These are phyloP conservation scores for Peronosclerospora sorghi DNA, from an alignment of 352 stramenopile genomes.

Conservation along the genomic window DNA sequence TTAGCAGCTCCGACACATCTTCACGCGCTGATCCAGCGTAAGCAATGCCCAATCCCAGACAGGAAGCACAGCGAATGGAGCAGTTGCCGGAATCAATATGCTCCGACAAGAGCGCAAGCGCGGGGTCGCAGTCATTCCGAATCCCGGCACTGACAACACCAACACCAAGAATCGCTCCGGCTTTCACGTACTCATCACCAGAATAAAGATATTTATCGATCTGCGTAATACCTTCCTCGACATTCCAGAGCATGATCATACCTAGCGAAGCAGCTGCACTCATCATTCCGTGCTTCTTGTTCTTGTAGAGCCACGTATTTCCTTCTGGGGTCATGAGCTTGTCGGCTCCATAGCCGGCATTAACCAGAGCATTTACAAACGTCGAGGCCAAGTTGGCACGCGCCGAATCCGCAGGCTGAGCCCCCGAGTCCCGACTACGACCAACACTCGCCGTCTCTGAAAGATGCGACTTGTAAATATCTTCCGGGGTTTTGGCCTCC, in stretches of 20 bases:
- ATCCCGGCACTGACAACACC: constrained; percentile 91
- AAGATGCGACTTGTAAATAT: constrained; percentile 99
- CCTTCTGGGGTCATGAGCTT: constrained; percentile 90
- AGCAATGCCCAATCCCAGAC: constrained; percentile 94
- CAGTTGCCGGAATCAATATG: constrained; percentile 93
- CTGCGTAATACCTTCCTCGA: constrained; percentile 97
- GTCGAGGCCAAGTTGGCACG: constrained; percentile 97
- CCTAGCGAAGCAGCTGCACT: constrained; percentile 94
- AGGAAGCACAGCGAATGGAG: constrained; percentile 90
- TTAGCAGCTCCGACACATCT: constrained; percentile 95
- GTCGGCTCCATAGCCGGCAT: constrained; percentile 96
- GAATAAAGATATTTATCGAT: constrained; percentile 99
- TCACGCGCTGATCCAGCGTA: constrained; percentile 95
- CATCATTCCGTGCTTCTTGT: constrained; percentile 99
- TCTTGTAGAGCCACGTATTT: constrained; percentile 99
- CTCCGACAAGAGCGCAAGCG: constrained; percentile 93
- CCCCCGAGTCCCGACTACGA: constrained; percentile 49
- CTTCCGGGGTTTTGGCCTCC: constrained; percentile 93
- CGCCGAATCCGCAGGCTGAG: constrained; percentile 91
- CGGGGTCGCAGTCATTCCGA: constrained; percentile 95
- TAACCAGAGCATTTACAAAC: constrained; percentile 99
- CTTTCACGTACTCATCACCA: constrained; percentile 96
- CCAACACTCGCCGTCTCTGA: constrained; percentile 89
- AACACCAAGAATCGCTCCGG: constrained; percentile 94
- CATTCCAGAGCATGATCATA: constrained; percentile 98